Percentiles rank a stretch among this genome's conserved stretches.
phyloP scores from a whole-genome alignment of 495 filamentous ascomycete genomes.

The Neurospora tetraspora region DNA sequence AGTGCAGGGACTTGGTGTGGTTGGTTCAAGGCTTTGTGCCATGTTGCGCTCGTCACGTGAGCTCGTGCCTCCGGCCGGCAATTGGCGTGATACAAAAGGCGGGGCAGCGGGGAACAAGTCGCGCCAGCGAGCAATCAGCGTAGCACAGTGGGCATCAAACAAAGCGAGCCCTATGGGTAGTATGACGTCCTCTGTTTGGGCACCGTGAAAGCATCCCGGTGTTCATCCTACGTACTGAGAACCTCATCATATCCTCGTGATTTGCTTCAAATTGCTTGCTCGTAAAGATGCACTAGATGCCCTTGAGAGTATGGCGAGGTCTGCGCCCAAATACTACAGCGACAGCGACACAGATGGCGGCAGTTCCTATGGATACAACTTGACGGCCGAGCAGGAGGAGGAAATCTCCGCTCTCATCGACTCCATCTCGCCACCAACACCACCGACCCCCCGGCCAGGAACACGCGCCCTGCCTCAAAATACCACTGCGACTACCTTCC shows the following conservation, averaged over 20 bases:
- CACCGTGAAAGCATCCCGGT: neutral
- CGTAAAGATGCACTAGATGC: neutral
- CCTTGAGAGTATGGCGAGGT: neutral
- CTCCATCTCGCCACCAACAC: constrained; percentile 6
- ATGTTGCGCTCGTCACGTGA: neutral
- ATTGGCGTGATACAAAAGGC: neutral
- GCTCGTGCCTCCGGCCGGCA: neutral
- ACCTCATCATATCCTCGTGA: neutral
- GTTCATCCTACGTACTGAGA: neutral
- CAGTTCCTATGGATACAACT: constrained; percentile 55
- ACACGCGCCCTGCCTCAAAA: too few relatives aligned
- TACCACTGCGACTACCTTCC: neutral
- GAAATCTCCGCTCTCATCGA: constrained; percentile 13
- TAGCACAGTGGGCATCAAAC: neutral
- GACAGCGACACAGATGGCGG: constrained; percentile 38
- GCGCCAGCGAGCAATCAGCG: neutral
- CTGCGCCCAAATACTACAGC: constrained; percentile 4
- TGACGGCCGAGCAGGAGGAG: constrained; percentile 50
- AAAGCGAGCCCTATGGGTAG: too few relatives aligned
- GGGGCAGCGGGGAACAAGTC: neutral
- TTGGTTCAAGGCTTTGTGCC: neutral
- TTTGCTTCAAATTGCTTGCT: neutral
- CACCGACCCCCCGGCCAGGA: neutral
- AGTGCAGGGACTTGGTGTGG: neutral
- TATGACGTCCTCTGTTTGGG: neutral